A percentile compares a stretch with the other conserved stretches of the same genome.
Conservation (phyloP, 78 protist genomes). For the Planoprotostelium fungivorum region DNA sequence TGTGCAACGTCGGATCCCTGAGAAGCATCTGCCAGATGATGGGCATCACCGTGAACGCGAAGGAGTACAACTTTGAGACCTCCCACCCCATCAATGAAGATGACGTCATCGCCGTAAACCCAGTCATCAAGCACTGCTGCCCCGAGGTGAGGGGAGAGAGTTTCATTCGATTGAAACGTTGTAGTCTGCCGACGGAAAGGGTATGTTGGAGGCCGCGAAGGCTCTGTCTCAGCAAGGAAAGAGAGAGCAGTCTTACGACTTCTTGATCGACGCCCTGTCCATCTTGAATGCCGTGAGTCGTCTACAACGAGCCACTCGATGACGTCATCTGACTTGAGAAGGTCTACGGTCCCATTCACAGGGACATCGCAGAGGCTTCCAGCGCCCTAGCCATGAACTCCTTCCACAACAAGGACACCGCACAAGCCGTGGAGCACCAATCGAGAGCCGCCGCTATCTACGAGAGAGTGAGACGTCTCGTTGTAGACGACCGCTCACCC, state of each 20-base stretch:
- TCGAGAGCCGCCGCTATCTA: constrained; percentile 40
- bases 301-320: neutral
- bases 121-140: constrained; percentile 43
- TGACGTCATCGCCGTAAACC: constrained; percentile 31
- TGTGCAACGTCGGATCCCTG: neutral
- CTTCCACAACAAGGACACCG: constrained; percentile 25
- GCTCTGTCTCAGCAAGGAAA: constrained; percentile 8
- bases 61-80: constrained; percentile 36
- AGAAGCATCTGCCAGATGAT: constrained; percentile 25
- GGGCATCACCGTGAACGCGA: constrained; percentile 31
- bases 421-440: constrained; percentile 42
- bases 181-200: constrained; percentile 27
- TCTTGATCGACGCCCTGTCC: constrained; percentile 21
- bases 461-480: constrained; percentile 8
- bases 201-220: constrained; percentile 36
- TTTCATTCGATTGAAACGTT: neutral
- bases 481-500: neutral
- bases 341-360: constrained; percentile 57
- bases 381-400: constrained; percentile 48
- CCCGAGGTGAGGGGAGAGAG: constrained; percentile 20
- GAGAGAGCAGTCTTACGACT: constrained; percentile 10
- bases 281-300: neutral
- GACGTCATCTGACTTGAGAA: constrained; percentile 11
- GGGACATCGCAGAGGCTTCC: constrained; percentile 27
- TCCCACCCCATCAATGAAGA: constrained; percentile 22